Evolutionary conservation across 805 yeast species (phyloP).

Genomic region (Vanderwaltozyma tropicalis): DNA sequence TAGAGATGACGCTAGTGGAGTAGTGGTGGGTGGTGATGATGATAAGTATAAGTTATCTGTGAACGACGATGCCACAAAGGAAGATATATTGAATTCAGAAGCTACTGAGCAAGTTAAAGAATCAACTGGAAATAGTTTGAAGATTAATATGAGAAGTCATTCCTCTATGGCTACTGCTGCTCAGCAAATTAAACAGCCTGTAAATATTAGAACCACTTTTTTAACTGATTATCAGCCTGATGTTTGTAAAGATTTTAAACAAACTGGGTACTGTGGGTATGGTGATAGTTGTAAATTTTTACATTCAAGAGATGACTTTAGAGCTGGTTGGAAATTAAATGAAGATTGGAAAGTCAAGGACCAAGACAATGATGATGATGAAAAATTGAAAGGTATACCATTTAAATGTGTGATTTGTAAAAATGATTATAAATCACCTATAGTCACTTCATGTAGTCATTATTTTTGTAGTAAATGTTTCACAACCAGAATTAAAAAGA

Average conservation of each 20-base stretch:
- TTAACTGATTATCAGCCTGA: constrained; percentile 84
- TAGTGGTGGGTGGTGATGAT: background rate
- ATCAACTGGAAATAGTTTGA: background rate
- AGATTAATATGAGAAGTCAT: background rate
- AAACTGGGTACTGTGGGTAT: constrained; percentile 92
- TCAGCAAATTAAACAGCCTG: constrained; percentile 16
- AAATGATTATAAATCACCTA: constrained; percentile 42
- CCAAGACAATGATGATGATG: constrained; percentile 14
- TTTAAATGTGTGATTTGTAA: constrained; percentile 56
- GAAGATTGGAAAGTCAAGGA: constrained; percentile 55
- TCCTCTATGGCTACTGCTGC: too few species aligned
- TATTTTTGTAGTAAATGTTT: constrained; percentile 56
- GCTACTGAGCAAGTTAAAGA: background rate
- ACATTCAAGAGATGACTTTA: constrained; percentile 81
- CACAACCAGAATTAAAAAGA: constrained; percentile 33
- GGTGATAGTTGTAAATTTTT: constrained; percentile 95
- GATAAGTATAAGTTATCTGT: background rate
- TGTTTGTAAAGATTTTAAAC: constrained; percentile 82
- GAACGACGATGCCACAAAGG: constrained; percentile 4
- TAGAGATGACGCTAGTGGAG: background rate
- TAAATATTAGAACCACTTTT: constrained; percentile 53
- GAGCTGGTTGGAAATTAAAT: constrained; percentile 53
- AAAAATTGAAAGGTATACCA: constrained; percentile 32
- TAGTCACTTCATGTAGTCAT: constrained; percentile 53
- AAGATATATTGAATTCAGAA: constrained; percentile 10